phyloP scores from a whole-genome alignment of 208 protist genomes.

The Balamuthia mandrillaris region DNA sequence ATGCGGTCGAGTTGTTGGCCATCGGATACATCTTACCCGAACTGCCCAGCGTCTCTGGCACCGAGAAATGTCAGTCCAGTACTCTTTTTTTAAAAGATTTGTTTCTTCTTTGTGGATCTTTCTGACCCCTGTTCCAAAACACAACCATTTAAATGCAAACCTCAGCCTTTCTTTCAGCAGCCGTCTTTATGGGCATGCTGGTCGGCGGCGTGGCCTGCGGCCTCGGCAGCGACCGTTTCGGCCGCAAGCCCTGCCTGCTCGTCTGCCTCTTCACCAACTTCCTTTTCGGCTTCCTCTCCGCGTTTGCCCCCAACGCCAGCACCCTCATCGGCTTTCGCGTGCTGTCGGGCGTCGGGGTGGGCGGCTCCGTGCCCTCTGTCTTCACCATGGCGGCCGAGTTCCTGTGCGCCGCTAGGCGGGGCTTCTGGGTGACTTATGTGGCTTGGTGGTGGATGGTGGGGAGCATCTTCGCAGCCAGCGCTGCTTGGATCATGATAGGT shows the following conservation, averaged over 20 bases:
- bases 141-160: too few species aligned
- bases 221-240: background rate
- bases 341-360: constrained; percentile 38
- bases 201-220: constrained; percentile 36
- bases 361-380: constrained; percentile 42
- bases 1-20: constrained; percentile 39
- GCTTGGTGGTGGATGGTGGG: constrained; percentile 50
- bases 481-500: constrained; percentile 41
- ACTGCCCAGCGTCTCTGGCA: background rate
- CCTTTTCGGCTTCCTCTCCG: constrained; percentile 23
- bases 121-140: too few species aligned
- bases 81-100: too few species aligned
- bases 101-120: too few species aligned
- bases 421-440: constrained; percentile 43
- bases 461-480: background rate
- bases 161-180: constrained; percentile 32
- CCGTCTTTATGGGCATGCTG: constrained; percentile 44
- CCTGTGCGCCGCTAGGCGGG: background rate
- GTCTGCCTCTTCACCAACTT: constrained; percentile 27
- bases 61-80: constrained; percentile 24
- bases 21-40: constrained; percentile 48
- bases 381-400: constrained; percentile 46
- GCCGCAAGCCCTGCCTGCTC: constrained; percentile 36
- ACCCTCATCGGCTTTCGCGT: constrained; percentile 21
- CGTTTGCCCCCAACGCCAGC: background rate